A percentile compares a stretch with the other conserved stretches of the same genome.
Evolutionary conservation across 2,329 filamentous ascomycete genomes (phyloP).

Genomic region (Aureobasidium musti): DNA sequence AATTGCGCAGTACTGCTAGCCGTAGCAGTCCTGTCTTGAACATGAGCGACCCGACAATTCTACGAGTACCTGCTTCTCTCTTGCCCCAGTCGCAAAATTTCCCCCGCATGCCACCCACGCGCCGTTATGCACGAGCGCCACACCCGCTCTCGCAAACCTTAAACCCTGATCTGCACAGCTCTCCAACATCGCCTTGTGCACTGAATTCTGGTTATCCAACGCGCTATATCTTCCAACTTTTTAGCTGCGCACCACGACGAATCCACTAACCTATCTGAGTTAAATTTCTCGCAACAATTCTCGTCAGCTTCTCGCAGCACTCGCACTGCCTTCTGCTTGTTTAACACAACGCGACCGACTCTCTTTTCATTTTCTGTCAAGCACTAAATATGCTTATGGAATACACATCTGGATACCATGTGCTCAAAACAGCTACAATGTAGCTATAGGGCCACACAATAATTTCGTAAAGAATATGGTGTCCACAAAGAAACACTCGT

Average conservation of each 20-base stretch:
- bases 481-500: too few species aligned
- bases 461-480: too few species aligned
- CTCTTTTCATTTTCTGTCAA: not conserved
- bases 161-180: not conserved
- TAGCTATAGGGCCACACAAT: too few species aligned
- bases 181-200: not conserved
- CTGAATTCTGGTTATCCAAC: not conserved
- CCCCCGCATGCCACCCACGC: not conserved
- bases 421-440: too few species aligned
- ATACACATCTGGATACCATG: not conserved
- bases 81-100: conserved; percentile 7
- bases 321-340: not conserved
- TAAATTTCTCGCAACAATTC: not conserved
- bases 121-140: not conserved
- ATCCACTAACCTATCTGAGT: not conserved
- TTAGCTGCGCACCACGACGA: not conserved
- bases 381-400: not conserved
- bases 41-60: not conserved
- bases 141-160: not conserved
- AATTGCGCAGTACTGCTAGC: not conserved
- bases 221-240: not conserved
- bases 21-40: not conserved
- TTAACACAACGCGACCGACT: not conserved
- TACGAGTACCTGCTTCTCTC: not conserved
- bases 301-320: not conserved